Conservation (phyloP, 1,284 basidiomycete species). For the Pterulicium gracile region DNA sequence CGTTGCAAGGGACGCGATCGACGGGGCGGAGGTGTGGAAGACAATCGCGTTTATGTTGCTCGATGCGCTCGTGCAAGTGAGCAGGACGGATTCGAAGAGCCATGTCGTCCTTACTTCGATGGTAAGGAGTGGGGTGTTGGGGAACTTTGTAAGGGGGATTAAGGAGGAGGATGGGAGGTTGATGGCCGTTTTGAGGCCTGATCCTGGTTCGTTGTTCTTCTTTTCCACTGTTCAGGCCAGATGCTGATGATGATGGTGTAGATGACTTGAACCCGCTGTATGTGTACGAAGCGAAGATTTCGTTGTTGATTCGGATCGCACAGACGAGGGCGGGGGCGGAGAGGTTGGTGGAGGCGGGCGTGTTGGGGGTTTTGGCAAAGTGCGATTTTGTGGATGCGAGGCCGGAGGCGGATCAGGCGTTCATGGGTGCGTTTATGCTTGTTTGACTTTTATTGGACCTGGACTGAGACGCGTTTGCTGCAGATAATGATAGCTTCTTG, state of each 20-base stretch:
- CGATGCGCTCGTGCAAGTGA: slow-evolving; percentile 65
- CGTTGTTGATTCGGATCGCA: slow-evolving; percentile 77
- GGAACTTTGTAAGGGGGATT: slow-evolving; percentile 75
- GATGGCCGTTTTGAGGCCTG: slow-evolving; percentile 74
- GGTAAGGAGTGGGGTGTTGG: slow-evolving; percentile 68
- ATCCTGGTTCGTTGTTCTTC: slow-evolving; percentile 46
- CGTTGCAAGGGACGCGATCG: slow-evolving; percentile 86
- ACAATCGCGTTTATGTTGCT: slow-evolving; percentile 86
- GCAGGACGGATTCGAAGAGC: slow-evolving; percentile 52
- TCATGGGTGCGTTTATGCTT: slow-evolving; percentile 50
- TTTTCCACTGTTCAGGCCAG: slow-evolving; percentile 5
- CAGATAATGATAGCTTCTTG: slow-evolving; percentile 79
- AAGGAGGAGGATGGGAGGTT: slow-evolving; percentile 79
- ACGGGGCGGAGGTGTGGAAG: slow-evolving; percentile 94
- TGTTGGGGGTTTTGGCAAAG: slow-evolving; percentile 72
- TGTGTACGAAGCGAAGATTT: slow-evolving; percentile 93
- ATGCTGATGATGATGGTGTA: slow-evolving; percentile 19
- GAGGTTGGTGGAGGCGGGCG: slow-evolving; percentile 69
- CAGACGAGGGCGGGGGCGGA: slow-evolving; percentile 80
- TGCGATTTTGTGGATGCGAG: slow-evolving; percentile 83
- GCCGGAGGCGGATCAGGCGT: slow-evolving; percentile 72
- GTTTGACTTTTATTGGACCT: slow-evolving; percentile 4
- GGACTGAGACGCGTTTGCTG: neutral
- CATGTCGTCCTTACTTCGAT: slow-evolving; percentile 50
- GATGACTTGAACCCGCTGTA: slow-evolving; percentile 88